These are phyloP conservation scores for Suhomyces sp. DNA, from an alignment of 805 yeast genomes.

Conservation along the genomic window DNA sequence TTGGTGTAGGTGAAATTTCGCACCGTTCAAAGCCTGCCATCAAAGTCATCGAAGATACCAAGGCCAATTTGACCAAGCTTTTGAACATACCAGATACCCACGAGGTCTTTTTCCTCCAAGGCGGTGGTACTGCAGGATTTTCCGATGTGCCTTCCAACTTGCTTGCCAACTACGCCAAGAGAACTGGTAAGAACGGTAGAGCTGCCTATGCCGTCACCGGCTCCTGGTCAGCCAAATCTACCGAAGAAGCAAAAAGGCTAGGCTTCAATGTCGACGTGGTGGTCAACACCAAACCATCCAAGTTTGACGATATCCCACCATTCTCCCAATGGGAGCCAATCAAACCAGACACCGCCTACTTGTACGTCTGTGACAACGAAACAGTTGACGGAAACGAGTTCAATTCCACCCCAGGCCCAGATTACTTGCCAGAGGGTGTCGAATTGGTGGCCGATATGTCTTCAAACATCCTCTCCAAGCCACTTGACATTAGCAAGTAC, in stretches of 20 bases:
- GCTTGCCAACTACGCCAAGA: constrained; percentile 68
- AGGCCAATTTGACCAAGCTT: constrained; percentile 59
- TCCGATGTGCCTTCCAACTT: constrained; percentile 83
- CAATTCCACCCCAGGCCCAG: constrained; percentile 46
- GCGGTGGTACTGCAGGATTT: constrained; percentile 97
- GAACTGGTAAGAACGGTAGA: constrained; percentile 69
- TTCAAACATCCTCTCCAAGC: constrained; percentile 81
- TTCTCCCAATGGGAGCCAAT: constrained; percentile 62
- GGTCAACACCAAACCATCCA: constrained; percentile 58
- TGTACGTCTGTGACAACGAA: constrained; percentile 94
- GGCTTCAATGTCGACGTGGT: constrained; percentile 73
- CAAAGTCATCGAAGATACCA: constrained; percentile 72
- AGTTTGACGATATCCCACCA: constrained; percentile 65
- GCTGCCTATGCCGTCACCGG: constrained; percentile 92
- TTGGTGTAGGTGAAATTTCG: constrained; percentile 94
- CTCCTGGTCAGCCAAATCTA: constrained; percentile 86
- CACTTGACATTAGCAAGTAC: constrained; percentile 76
- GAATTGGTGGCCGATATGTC: constrained; percentile 94
- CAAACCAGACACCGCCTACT: constrained; percentile 67
- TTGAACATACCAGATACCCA: constrained; percentile 84
- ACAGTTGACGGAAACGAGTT: constrained; percentile 95
- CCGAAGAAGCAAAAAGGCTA: constrained; percentile 81
- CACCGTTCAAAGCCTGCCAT: constrained; percentile 88
- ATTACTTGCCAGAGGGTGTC: constrained; percentile 59
- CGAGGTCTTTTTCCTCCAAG: constrained; percentile 93